These are phyloP conservation scores for Daldinia eschscholtzii DNA, from an alignment of 2,329 filamentous ascomycete genomes.

Conservation along the genomic window DNA sequence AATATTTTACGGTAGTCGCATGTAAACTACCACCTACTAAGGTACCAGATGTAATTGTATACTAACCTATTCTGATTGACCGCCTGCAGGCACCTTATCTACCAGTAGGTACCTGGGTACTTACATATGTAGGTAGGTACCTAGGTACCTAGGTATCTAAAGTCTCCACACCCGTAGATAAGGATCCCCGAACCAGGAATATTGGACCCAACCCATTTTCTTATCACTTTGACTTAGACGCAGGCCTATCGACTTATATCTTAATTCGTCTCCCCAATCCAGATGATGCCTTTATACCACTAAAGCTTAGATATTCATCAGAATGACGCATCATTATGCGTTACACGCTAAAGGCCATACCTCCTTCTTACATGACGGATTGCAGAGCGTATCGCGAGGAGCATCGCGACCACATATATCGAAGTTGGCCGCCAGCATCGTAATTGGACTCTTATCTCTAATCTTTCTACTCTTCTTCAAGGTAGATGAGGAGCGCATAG, in stretches of 20 bases:
- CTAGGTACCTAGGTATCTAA: no score
- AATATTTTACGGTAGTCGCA: not conserved
- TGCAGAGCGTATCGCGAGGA: conserved; percentile 15
- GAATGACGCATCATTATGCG: conserved; percentile 23
- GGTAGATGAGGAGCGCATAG: conserved; percentile 1
- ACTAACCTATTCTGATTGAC: no score
- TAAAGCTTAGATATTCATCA: not conserved
- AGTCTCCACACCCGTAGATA: not conserved
- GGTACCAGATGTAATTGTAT: no score
- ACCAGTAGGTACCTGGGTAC: not conserved
- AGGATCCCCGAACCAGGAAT: not conserved
- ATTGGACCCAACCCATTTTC: not conserved
- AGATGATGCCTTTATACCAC: conserved; percentile 5
- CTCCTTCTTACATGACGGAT: not conserved
- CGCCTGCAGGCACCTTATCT: no score
- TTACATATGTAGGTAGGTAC: no score
- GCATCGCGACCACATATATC: conserved; percentile 20
- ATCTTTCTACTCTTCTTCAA: conserved; percentile 18
- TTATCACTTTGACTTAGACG: not conserved
- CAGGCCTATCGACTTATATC: not conserved
- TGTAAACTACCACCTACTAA: not conserved
- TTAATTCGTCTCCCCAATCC: not conserved
- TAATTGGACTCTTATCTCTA: conserved; percentile 19
- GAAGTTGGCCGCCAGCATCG: conserved; percentile 5
- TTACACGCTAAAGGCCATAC: conserved; percentile 13